Percentiles rank a stretch among this genome's conserved stretches.
Conservation (phyloP, 1,284 basidiomycete species). For the Heterobasidion occidentale region DNA sequence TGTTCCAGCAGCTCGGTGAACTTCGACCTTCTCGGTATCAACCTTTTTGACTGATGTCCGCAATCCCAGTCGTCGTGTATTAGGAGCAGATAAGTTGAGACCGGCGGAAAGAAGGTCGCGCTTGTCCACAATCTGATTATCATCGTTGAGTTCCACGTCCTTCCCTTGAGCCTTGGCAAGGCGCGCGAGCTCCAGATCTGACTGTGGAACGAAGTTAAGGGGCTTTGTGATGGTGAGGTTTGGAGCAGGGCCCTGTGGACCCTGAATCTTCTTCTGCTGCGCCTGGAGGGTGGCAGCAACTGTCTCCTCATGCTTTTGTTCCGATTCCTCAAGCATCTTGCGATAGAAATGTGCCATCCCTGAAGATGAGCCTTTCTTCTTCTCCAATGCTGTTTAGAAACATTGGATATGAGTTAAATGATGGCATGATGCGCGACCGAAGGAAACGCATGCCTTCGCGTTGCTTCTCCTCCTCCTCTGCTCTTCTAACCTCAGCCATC, state of each 20-base stretch:
- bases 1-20: conserved; percentile 70
- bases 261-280: conserved; percentile 42
- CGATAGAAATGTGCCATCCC: conserved; percentile 89
- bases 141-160: conserved; percentile 94
- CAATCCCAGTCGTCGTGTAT: conserved; percentile 57
- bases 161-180: conserved; percentile 69
- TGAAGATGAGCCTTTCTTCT: conserved; percentile 50
- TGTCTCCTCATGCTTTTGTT: conserved; percentile 77
- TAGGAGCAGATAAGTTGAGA: conserved; percentile 81
- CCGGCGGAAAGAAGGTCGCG: conserved; percentile 88
- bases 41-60: conserved; percentile 22
- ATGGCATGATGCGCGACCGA: background rate
- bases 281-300: conserved; percentile 57
- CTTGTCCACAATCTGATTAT: conserved; percentile 96
- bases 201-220: conserved; percentile 44
- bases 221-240: conserved; percentile 72
- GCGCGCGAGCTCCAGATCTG: conserved; percentile 68
- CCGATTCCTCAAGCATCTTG: conserved; percentile 73
- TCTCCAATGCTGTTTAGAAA: conserved; percentile 41
- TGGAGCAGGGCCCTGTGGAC: conserved; percentile 49
- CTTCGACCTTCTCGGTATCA: conserved; percentile 24
- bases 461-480: conserved; percentile 86
- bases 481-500: conserved; percentile 84
- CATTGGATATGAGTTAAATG: background rate
- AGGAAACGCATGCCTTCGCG: conserved; percentile 62